A percentile compares a stretch with the other conserved stretches of the same genome.
Evolutionary conservation across 2,329 filamentous ascomycete species (phyloP).

Genomic region (Paecilomyces fulvus): DNA sequence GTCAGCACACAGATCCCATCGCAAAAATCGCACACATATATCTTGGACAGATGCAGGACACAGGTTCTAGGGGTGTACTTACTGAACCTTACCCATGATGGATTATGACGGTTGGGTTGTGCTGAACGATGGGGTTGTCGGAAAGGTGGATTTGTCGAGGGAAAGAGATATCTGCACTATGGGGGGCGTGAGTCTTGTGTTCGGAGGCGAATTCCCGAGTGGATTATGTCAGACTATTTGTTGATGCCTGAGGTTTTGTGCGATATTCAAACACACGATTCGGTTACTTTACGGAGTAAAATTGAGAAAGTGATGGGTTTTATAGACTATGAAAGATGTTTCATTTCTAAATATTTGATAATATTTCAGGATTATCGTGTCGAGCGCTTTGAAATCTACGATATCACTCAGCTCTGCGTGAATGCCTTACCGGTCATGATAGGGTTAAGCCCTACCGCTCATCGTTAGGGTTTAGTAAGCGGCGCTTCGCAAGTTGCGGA

Average conservation of each 20-base stretch:
- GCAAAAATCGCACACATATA: background rate
- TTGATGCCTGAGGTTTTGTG: slow-evolving; percentile 9
- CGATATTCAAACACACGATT: background rate
- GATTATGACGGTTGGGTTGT: slow-evolving; percentile 33
- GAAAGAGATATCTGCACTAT: slow-evolving; percentile 1
- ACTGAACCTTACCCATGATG: slow-evolving; percentile 82
- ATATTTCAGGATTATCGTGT: background rate
- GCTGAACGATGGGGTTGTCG: slow-evolving; percentile 11
- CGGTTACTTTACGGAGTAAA: background rate
- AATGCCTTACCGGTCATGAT: slow-evolving; percentile 8
- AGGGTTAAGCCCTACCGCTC: slow-evolving; percentile 13
- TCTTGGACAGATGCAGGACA: background rate
- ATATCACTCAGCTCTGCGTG: background rate
- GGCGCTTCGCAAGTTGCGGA: background rate
- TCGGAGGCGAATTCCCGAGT: background rate
- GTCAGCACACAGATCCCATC: background rate
- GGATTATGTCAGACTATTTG: background rate
- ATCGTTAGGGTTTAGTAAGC: background rate
- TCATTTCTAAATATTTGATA: background rate
- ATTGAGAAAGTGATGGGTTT: background rate
- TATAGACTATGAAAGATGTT: background rate
- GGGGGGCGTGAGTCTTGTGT: background rate
- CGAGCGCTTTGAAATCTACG: background rate
- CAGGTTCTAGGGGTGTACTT: background rate
- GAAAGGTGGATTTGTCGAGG: slow-evolving; percentile 5